These are phyloP conservation scores for Irpex lacteus DNA, from an alignment of 1,284 basidiomycete species.

Conservation along the genomic window DNA sequence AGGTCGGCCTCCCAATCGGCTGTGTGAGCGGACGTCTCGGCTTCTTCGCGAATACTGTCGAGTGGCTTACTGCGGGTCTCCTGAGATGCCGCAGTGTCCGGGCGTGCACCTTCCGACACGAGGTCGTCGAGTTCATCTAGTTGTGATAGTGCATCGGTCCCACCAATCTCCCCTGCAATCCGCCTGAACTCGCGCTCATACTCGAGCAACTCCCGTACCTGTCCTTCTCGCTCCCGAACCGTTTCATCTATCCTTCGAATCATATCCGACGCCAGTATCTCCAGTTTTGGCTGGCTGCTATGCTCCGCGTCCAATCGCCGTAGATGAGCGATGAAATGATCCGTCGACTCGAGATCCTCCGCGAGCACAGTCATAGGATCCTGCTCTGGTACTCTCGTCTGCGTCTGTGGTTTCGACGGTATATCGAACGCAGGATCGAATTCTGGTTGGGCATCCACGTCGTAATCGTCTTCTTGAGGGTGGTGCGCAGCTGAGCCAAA, in stretches of 20 bases:
- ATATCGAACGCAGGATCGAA: conserved; percentile 47
- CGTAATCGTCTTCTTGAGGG: not conserved
- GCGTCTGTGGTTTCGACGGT: conserved; percentile 27
- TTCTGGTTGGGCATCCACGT: conserved; percentile 22
- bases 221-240: conserved; percentile 70
- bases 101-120: conserved; percentile 32
- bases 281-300: conserved; percentile 52
- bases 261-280: conserved; percentile 70
- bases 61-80: conserved; percentile 21
- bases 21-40: conserved; percentile 22
- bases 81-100: conserved; percentile 13
- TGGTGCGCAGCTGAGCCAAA: conserved; percentile 2
- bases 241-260: conserved; percentile 75
- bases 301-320: conserved; percentile 62
- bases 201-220: conserved; percentile 71
- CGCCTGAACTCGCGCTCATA: conserved; percentile 77
- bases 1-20: conserved; percentile 64
- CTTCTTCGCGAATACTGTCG: conserved; percentile 49
- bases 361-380: conserved; percentile 72
- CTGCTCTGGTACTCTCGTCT: conserved; percentile 41
- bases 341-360: conserved; percentile 71
- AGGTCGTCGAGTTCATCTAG: conserved; percentile 62
- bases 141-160: conserved; percentile 65
- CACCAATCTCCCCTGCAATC: conserved; percentile 73
- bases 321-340: conserved; percentile 70